Evolutionary conservation across 768 basidiomycete species (phyloP).

Genomic region (Suillus bovinus): DNA sequence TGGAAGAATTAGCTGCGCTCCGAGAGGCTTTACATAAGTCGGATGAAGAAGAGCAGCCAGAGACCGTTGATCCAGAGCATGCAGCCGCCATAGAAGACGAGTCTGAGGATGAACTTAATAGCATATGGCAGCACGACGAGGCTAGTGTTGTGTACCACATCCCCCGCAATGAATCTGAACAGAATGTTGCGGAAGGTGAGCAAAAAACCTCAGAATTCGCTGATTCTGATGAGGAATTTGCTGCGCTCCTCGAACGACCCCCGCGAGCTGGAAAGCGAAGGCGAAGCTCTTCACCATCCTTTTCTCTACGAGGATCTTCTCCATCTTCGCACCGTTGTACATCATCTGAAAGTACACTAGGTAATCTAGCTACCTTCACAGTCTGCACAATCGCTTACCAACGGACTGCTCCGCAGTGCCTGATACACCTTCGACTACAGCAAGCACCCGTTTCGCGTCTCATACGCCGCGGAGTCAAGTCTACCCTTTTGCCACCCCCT

Average conservation of each 20-base stretch:
- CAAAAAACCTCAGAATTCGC: slow-evolving; percentile 26
- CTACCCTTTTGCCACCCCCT: slow-evolving; percentile 28
- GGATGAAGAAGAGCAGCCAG: slow-evolving; percentile 13
- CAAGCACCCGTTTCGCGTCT: slow-evolving; percentile 4
- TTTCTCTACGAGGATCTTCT: background rate
- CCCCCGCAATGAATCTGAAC: slow-evolving; percentile 18
- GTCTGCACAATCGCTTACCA: background rate
- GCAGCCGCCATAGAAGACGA: slow-evolving; percentile 23
- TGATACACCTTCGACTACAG: background rate
- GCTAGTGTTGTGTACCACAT: slow-evolving; percentile 39
- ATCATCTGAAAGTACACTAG: background rate
- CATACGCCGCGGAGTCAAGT: slow-evolving; percentile 2
- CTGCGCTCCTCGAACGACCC: slow-evolving; percentile 22
- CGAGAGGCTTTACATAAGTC: slow-evolving; percentile 20
- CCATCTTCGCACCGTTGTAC: background rate
- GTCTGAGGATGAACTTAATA: slow-evolving; percentile 51
- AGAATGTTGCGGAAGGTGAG: slow-evolving; percentile 17
- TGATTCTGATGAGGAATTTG: slow-evolving; percentile 31
- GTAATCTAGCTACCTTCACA: background rate
- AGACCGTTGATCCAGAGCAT: slow-evolving; percentile 1
- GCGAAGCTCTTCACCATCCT: slow-evolving; percentile 9
- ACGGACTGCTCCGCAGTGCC: background rate
- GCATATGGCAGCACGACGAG: slow-evolving; percentile 42
- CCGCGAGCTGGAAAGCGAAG: slow-evolving; percentile 26
- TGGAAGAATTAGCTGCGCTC: slow-evolving; percentile 18